Base-by-base conservation (phyloP, 2,329 filamentous ascomycete species). In the Neonectria sp. region DNA sequence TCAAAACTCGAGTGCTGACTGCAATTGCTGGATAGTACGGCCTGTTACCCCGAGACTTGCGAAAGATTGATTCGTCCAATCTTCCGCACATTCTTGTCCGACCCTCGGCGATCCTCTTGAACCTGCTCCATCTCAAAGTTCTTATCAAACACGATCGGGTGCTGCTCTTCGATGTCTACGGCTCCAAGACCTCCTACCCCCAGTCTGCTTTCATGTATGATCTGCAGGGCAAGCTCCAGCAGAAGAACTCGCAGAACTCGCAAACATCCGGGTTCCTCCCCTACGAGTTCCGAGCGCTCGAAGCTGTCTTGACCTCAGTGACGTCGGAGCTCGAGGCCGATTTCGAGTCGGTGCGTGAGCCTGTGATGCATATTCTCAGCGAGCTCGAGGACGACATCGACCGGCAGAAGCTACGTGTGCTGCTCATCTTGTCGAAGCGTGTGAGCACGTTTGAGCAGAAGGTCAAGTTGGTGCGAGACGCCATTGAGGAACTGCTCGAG, bases 171-270 rank as follows among this genome's bases (percentile, higher is more conserved):
- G 96, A 98, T 77, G 94, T 96, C 15, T 98, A 97, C 81, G 96
- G 96, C 33, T 96, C 94, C 46, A 95, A 94, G 67, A 94, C 97
- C 73, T 97, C 95, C 0, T 97, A 98, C 77, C 95, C 95, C 35
- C 96, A 98, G 80, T 97, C 95, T 4, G 90, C 96, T 15, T 99
- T 99, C 83, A 97, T 99, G 90, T 98, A 98, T 82, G 96, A 98
- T 77, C 84, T 99, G 24, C 95, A 98, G 80, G 94, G 94, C 13
- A 97, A 97, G 79, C 85, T 99, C 51, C 92, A 94, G 70, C 94
- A 97, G 77, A 95, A 95, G 79, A 87, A 90, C 66, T 78, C 84
- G 4, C 70, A 76, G 8, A 87, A 90, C 66, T 78, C 84, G 6
- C 73, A 78, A 15, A 55, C 84, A n/a, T 87, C 89, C 17, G 88